These are phyloP conservation scores for Skeletonema grethae DNA, from an alignment of 108 stramenopile genomes.

Conservation along the genomic window DNA sequence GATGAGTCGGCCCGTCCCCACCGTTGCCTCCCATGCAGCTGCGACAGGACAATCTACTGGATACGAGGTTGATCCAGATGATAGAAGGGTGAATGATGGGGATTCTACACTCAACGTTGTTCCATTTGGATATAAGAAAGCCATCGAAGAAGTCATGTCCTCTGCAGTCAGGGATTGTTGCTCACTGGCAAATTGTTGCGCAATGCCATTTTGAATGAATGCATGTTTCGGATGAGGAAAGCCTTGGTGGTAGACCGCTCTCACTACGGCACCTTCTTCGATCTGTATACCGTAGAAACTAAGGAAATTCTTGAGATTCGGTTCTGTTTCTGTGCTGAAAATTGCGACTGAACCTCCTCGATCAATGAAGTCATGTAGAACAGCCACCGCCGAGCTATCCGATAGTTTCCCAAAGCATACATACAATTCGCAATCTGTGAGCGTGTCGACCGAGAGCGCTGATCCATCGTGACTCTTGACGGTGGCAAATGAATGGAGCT, in stretches of 20 bases:
- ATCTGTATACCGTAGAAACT: constrained; percentile 67
- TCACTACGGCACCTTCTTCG: constrained; percentile 56
- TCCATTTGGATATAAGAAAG: constrained; percentile 83
- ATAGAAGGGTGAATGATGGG: constrained; percentile 64
- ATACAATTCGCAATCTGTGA: constrained; percentile 46
- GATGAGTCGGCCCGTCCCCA: constrained; percentile 56
- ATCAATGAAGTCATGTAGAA: constrained; percentile 52
- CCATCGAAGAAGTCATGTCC: constrained; percentile 4
- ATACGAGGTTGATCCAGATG: constrained; percentile 77
- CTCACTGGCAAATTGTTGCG: constrained; percentile 61
- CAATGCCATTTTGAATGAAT: constrained; percentile 72
- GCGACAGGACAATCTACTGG: constrained; percentile 81
- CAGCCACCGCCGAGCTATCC: not conserved
- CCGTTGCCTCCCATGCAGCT: constrained; percentile 62
- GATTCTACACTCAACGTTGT: constrained; percentile 68
- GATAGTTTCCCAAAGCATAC: constrained; percentile 12
- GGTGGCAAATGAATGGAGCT: constrained; percentile 58
- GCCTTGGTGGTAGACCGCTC: constrained; percentile 68
- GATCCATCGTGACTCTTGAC: constrained; percentile 51
- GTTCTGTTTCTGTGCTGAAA: constrained; percentile 12
- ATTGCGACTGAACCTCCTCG: constrained; percentile 68
- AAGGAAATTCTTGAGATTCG: constrained; percentile 78
- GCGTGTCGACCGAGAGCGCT: constrained; percentile 29
- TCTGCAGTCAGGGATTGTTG: constrained; percentile 20
- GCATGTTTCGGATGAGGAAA: constrained; percentile 85